Conservation (phyloP, 345 rosid genomes). For the Excoecaria agallocha region DNA sequence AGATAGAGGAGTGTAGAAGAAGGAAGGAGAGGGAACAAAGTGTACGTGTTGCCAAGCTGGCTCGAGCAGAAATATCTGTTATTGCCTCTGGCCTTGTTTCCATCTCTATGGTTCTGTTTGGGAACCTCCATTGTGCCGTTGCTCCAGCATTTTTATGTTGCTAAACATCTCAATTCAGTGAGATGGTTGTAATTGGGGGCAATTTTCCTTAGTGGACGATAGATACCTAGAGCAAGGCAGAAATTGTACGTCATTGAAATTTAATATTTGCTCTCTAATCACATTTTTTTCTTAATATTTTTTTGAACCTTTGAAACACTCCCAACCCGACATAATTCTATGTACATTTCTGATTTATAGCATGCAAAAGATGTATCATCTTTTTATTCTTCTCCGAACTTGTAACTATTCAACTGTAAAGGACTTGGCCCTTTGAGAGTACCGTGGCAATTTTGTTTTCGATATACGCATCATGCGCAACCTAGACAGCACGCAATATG, state of each 20-base stretch:
- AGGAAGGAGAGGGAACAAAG: background rate
- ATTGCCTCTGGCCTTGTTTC: background rate
- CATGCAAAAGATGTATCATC: background rate
- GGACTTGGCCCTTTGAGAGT: no score
- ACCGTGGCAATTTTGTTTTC: no score
- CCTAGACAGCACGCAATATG: no score
- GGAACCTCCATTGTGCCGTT: background rate
- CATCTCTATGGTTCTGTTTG: background rate
- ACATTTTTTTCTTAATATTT: background rate
- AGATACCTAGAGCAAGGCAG: background rate
- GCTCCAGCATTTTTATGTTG: background rate
- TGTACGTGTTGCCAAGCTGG: slow-evolving; percentile 9
- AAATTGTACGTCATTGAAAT: background rate
- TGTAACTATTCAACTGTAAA: background rate
- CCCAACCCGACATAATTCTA: background rate
- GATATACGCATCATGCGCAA: no score
- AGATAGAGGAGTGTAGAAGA: background rate
- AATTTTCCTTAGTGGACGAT: background rate
- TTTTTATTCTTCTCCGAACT: background rate
- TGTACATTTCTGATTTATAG: background rate
- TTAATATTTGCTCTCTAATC: background rate
- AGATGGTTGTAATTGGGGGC: slow-evolving; percentile 1
- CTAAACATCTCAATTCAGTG: background rate
- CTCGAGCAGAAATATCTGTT: background rate
- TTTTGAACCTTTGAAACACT: background rate